Base-by-base conservation (phyloP, 495 filamentous ascomycete genomes). In the Lophiotrema nucula region DNA sequence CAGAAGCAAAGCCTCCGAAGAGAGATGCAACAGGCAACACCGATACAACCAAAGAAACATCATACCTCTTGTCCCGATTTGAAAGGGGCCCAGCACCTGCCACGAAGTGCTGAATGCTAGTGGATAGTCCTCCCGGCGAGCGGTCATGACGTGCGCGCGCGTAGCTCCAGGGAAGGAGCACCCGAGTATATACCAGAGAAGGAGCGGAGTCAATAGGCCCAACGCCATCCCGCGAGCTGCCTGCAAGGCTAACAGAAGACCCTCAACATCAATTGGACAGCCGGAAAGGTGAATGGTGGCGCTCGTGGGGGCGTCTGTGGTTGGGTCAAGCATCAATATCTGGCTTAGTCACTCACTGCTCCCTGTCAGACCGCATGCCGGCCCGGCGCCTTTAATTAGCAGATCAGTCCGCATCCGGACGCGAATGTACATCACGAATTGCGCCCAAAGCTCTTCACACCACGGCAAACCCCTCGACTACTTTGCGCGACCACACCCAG, bases 21-120 rank as follows among this genome's bases (percentile, higher is more conserved):
- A n/a, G n/a, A n/a, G n/a, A n/a, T n/a, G n/a, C n/a, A n/a, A n/a
- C n/a, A n/a, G n/a, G n/a, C n/a, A n/a, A n/a, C n/a, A n/a, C n/a
- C n/a, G n/a, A n/a, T n/a, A n/a, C n/a, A n/a, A 12, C n/a, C n/a
- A 19, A 28, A 37, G 22, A 23, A 23, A 60, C 12, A 28, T 39
- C 28, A 47, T 31, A 77, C 82, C 81, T 77, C 82, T 67, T 38
- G 81, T 84, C 28, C 83, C 82, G 37, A 79, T 79, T 65, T 80
- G 78, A 62, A 85, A 85, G 4, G 83, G 83, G 4, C 82, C 83
- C 12, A 85, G 71, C 10, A 83, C 54, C 41, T 83, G 62, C 79
- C 81, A 83, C 33, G 52, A 60, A 15, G 56, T 62, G 19, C 77
- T 76, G 52, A 78, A 71, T 44, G 61, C 35, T 27, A 77, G 24